Base-by-base conservation (phyloP, 23 red algal genomes). In the Cyanidium caldarium region DNA sequence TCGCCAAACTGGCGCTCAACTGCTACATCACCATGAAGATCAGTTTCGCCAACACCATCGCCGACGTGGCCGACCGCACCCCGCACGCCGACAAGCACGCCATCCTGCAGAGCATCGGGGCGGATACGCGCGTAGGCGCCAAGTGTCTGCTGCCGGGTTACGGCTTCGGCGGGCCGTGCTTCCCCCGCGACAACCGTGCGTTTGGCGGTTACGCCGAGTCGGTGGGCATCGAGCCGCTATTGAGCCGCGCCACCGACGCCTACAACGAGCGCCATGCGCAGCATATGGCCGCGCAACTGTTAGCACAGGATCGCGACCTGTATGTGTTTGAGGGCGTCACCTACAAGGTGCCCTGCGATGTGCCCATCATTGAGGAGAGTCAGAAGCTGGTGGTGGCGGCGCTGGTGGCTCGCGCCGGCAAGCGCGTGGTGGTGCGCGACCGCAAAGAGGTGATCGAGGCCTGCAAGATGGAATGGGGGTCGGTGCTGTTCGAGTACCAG, bases 1-100 rank as follows among this genome's bases (percentile, higher is more conserved):
- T 75, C 19, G 70, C 70, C 40, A 75, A 75, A 46, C 35, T 75
- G 37, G 46, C 70, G 14, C 42, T 75, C 40, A 75, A 75, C 58
- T 75, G 70, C 30, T 75, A 40, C 58, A 61, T 75, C 12, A 75
- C 70, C 13, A 75, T 75, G 70, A 75, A 75, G 43, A 75, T 75
- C 33, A 61, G 45, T 2, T 75, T 75, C 43, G 70, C 70, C 29
- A 75, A 75, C 25, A 36, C 39, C 34, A 75, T 75, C 43, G 70
- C 35, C 33, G 70, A 75, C 39, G 58, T 75, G 12, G 70, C 70
- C 19, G 70, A 75, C n/a, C 70, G 70, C 15, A 75, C 70, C 10
- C 43, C 1, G 1, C 38, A 75, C 43, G 70, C 70, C 13, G 70
- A 75, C n/a, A 75, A 75, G n/a, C 16, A 75, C 39, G 70, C 70